Conservation (phyloP, 2,329 filamentous ascomycete species). For the Hypocrella siamensis region DNA sequence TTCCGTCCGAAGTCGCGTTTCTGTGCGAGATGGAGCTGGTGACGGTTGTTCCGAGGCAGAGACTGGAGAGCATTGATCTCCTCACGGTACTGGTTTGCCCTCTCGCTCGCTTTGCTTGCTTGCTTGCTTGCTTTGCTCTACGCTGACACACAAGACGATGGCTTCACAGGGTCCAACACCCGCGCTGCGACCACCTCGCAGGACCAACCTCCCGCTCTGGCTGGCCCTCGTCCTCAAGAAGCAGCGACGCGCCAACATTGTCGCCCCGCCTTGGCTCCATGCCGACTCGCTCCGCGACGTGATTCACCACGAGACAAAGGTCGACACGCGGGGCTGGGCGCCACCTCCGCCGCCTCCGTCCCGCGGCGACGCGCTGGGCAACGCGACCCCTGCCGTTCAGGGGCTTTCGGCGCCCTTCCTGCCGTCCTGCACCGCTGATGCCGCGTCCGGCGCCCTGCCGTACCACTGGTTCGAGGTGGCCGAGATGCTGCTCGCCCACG, state of each 20-base stretch:
- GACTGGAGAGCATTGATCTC: conserved; percentile 71
- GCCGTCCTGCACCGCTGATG: conserved; percentile 53
- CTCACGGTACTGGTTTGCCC: conserved; percentile 52
- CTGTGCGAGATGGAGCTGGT: conserved; percentile 96
- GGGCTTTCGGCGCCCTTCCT: conserved; percentile 60
- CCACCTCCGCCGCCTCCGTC: conserved; percentile 54
- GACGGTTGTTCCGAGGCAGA: conserved; percentile 80
- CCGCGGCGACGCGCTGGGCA: conserved; percentile 29
- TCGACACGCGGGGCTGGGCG: conserved; percentile 57
- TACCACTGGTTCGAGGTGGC: conserved; percentile 93
- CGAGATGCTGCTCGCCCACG: conserved; percentile 73
- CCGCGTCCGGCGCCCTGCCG: conserved; percentile 56
- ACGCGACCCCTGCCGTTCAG: conserved; percentile 19
- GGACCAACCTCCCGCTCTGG: conserved; percentile 74
- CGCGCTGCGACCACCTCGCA: conserved; percentile 63
- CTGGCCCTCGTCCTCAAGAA: conserved; percentile 89
- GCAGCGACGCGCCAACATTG: conserved; percentile 83
- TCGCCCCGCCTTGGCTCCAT: conserved; percentile 79
- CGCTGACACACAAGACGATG: not conserved
- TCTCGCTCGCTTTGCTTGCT: not conserved
- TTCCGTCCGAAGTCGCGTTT: conserved; percentile 81
- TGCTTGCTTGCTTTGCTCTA: not conserved
- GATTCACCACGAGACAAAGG: conserved; percentile 64
- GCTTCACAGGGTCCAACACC: conserved; percentile 59
- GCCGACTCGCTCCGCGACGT: conserved; percentile 60